Conservation (phyloP, 768 basidiomycete genomes). For the Boletus rex-veris region DNA sequence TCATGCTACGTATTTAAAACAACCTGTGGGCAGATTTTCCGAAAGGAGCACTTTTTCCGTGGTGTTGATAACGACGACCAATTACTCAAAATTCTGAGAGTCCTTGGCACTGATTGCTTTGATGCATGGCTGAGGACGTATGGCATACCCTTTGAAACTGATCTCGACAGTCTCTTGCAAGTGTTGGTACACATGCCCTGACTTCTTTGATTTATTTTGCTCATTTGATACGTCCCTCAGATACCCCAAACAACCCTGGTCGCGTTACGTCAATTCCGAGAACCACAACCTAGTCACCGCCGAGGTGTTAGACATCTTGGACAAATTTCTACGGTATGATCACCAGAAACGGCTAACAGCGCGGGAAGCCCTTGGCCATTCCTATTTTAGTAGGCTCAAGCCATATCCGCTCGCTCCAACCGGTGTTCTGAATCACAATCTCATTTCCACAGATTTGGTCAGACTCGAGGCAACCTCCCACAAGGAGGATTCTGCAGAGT, state of each 20-base stretch:
- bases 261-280: conserved; percentile 54
- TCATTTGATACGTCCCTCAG: conserved; percentile 24
- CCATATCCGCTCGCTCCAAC: conserved; percentile 18
- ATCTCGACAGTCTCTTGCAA: conserved; percentile 53
- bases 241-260: conserved; percentile 65
- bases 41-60: conserved; percentile 73
- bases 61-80: conserved; percentile 74
- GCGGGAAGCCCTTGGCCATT: conserved; percentile 61
- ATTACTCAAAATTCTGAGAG: conserved; percentile 64
- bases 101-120: conserved; percentile 64
- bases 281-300: conserved; percentile 56
- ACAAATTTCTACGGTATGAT: conserved; percentile 65
- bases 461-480: conserved; percentile 44
- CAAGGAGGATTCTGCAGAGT: conserved; percentile 40
- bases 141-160: conserved; percentile 63
- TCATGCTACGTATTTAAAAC: not conserved
- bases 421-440: conserved; percentile 17
- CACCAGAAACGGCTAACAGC: conserved; percentile 68
- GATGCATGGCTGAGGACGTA: conserved; percentile 58
- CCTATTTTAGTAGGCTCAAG: conserved; percentile 55
- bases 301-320: conserved; percentile 65
- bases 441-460: conserved; percentile 39
- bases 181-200: conserved; percentile 33
- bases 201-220: not conserved
- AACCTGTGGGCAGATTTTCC: conserved; percentile 50